Conservation (phyloP, 768 basidiomycete genomes). For the Phylloporus arenicola region DNA sequence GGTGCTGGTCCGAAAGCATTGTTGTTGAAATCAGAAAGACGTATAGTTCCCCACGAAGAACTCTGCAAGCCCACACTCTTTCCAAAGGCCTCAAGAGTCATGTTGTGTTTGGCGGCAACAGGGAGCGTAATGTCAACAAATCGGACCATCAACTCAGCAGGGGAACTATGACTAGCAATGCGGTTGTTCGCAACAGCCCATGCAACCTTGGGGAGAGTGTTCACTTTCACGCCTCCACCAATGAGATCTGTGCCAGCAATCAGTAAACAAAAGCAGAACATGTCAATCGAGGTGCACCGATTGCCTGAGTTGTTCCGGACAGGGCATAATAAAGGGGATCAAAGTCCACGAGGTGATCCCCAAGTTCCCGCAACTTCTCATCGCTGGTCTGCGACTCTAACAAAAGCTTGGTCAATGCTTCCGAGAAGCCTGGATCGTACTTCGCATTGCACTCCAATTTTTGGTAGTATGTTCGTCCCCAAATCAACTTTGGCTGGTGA, state of each 20-base stretch:
- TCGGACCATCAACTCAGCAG: conserved; percentile 5
- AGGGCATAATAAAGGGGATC: conserved; percentile 17
- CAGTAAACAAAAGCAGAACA: conserved; percentile 11
- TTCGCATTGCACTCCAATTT: conserved; percentile 38
- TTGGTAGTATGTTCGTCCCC: conserved; percentile 22
- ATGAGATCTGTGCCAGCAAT: conserved; percentile 36
- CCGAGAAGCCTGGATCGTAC: conserved; percentile 34
- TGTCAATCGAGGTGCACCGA: conserved; percentile 14
- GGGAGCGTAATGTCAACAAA: conserved; percentile 7
- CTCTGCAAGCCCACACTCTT: conserved; percentile 19
- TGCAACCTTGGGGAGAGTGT: conserved; percentile 41
- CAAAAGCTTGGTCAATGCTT: conserved; percentile 14
- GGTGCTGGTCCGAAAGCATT: conserved; percentile 38
- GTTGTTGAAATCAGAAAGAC: conserved; percentile 29
- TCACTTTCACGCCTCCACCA: conserved; percentile 11
- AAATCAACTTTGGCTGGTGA: conserved; percentile 27
- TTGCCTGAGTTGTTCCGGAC: conserved; percentile 26
- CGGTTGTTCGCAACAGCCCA: conserved; percentile 33
- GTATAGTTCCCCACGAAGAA: conserved; percentile 33
- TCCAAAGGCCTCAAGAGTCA: conserved; percentile 34
- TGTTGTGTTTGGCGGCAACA: conserved; percentile 16
- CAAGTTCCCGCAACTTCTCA: conserved; percentile 15
- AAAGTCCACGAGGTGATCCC: conserved; percentile 15
- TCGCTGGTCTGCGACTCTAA: conserved; percentile 18
- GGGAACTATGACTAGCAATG: conserved; percentile 30